These are phyloP conservation scores for Leccinum longicurvipes DNA, from an alignment of 768 basidiomycete species.

Conservation along the genomic window DNA sequence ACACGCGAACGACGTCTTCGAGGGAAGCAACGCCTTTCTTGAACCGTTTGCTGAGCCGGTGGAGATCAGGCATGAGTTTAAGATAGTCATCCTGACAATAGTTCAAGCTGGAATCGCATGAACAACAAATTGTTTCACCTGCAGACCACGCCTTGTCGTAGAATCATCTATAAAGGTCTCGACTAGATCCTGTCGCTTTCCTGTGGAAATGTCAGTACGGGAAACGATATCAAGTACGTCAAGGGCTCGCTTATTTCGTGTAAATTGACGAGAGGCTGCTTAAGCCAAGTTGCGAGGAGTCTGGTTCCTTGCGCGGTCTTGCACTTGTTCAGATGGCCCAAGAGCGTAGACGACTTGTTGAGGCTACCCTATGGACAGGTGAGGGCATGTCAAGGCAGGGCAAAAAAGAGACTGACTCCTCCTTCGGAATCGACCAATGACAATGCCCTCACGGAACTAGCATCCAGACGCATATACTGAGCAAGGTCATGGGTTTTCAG, in stretches of 20 bases:
- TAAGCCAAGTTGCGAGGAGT: conserved; percentile 87
- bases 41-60: conserved; percentile 88
- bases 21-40: conserved; percentile 79
- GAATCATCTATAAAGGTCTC: conserved; percentile 81
- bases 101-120: neutral
- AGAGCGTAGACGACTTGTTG: conserved; percentile 80
- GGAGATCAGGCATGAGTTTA: conserved; percentile 91
- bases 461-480: conserved; percentile 95
- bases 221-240: neutral
- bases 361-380: conserved; percentile 44
- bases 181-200: conserved; percentile 83
- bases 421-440: conserved; percentile 76
- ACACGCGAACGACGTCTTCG: conserved; percentile 94
- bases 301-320: conserved; percentile 94
- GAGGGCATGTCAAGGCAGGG: neutral
- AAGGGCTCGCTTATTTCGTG: conserved; percentile 80
- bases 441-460: conserved; percentile 87
- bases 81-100: conserved; percentile 73
- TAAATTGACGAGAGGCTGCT: conserved; percentile 90
- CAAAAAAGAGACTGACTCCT: conserved; percentile 15
- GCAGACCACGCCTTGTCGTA: conserved; percentile 64
- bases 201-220: conserved; percentile 36
- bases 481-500: conserved; percentile 86
- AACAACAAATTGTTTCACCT: conserved; percentile 44
- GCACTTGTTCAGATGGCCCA: conserved; percentile 90